Conservation (phyloP, 108 stramenopile genomes). For the Nannochloropsis salina region DNA sequence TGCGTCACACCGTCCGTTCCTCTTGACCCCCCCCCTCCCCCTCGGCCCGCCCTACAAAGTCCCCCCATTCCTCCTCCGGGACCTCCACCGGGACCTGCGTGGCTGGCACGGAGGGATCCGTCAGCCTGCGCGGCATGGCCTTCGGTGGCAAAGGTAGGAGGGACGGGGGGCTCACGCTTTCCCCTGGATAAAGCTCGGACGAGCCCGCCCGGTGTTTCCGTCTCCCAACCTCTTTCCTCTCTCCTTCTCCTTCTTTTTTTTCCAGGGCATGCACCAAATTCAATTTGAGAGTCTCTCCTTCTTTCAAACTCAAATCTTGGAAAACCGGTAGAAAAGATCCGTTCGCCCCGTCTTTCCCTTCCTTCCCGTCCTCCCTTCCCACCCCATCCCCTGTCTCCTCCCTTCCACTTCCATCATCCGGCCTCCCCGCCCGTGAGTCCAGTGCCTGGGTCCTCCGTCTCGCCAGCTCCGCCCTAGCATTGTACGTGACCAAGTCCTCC, state of each 20-base stretch:
- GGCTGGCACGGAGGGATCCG: too few relatives aligned
- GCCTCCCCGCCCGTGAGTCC: neutral
- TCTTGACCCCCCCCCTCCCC: neutral
- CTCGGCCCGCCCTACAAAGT: neutral
- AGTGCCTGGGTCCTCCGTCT: neutral
- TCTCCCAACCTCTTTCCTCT: slow-evolving; percentile 1
- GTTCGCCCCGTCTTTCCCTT: neutral
- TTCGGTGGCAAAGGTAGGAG: too few relatives aligned
- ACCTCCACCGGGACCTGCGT: too few relatives aligned
- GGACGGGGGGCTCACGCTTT: too few relatives aligned
- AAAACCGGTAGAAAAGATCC: neutral
- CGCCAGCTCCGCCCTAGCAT: neutral
- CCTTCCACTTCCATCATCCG: neutral
- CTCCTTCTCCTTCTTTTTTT: neutral
- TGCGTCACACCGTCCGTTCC: neutral
- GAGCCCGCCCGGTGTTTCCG: neutral
- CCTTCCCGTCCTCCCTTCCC: neutral
- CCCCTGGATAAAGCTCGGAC: too few relatives aligned
- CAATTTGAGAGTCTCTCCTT: neutral
- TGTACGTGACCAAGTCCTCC: slow-evolving; percentile 19
- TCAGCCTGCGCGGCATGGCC: too few relatives aligned
- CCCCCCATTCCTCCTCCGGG: neutral
- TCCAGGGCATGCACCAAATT: neutral
- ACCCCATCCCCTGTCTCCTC: neutral
- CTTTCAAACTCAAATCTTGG: neutral